These are phyloP conservation scores for Ajuga chamaepitys DNA, from an alignment of 257 asterid species.

Conservation along the genomic window DNA sequence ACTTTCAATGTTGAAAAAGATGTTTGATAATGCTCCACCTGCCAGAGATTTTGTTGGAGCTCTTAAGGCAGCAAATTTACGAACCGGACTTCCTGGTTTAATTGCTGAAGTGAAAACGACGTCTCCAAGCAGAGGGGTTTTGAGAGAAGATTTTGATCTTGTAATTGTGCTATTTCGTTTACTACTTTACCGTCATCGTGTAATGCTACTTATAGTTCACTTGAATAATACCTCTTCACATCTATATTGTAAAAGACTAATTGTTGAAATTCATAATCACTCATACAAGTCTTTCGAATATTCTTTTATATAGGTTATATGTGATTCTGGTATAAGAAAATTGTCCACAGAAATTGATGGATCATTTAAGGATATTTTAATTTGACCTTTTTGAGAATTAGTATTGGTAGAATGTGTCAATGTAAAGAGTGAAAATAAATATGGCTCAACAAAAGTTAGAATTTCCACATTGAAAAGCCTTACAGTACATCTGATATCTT, in stretches of 20 bases:
- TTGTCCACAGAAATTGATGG: not conserved
- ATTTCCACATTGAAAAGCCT: not conserved
- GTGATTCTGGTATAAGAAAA: not conserved
- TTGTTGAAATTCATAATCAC: not conserved
- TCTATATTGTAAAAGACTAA: not conserved
- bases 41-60: slow-evolving; percentile 83
- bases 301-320: not conserved
- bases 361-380: not conserved
- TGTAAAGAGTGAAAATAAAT: too few species aligned
- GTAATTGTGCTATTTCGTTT: slow-evolving; percentile 36
- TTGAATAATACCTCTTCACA: too few species aligned
- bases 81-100: slow-evolving; percentile 79
- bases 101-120: slow-evolving; percentile 99
- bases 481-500: not conserved
- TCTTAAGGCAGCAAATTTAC: slow-evolving; percentile 54
- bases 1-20: slow-evolving; percentile 38
- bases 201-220: not conserved
- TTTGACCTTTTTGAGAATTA: too few species aligned
- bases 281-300: not conserved
- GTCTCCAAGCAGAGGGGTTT: slow-evolving; percentile 90
- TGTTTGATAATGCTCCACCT: slow-evolving; percentile 57
- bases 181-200: not conserved
- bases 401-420: too few species aligned
- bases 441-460: not conserved
- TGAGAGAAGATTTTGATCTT: slow-evolving; percentile 88